Base-by-base conservation (phyloP, 495 filamentous ascomycete genomes). In the Chaetomidium leptoderma region DNA sequence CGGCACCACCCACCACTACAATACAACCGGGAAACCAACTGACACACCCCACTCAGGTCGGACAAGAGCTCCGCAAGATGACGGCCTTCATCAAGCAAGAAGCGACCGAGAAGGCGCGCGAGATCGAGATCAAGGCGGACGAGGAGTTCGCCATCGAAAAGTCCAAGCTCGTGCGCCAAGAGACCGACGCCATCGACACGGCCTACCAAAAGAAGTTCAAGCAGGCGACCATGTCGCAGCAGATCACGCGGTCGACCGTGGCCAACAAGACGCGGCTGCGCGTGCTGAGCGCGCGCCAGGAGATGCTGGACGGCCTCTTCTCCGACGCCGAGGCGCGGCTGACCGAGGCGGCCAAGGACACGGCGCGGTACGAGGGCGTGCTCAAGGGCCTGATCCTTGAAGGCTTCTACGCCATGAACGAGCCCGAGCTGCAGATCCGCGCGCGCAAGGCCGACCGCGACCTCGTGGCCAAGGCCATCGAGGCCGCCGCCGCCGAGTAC, bases 21-120 rank as follows among this genome's bases (percentile, higher is more conserved):
- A n/a, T n/a, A n/a, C 29, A 30, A 46, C 44, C n/a, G n/a, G n/a
- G 1, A 46, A 32, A 54, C 59, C 40, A 50, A n/a, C n/a, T 55
- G 66, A 48, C 16, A 35, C 23, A 17, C 44, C 23, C 52, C 5
- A 35, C 48, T 39, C 63, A 97, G 92, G 92, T 99, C 76, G 82
- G 86, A 69, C 82, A 83, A 72, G 95, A 99, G 82, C 89, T 99
- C 72, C 89, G 87, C 79, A 99, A 99, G 81, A 99, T 99, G 95
- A 97, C 95, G 44, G 90, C 92, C 72, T 99, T 99, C 88, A 99
- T 99, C 85, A 88, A 87, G 71, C 92, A 97, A 78, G 95, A 99
- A 81, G 95, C 95, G 24, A 77, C 85, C 36, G 95, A 99, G 72
- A 99, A 99, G 77, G 91, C 92, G 64, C 85, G 85, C 68, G 95